Evolutionary conservation across 805 yeast species (phyloP), one percentile per base, ranked within the genome.

Genomic region (Wickerhamiella kurtzmanii): DNA sequence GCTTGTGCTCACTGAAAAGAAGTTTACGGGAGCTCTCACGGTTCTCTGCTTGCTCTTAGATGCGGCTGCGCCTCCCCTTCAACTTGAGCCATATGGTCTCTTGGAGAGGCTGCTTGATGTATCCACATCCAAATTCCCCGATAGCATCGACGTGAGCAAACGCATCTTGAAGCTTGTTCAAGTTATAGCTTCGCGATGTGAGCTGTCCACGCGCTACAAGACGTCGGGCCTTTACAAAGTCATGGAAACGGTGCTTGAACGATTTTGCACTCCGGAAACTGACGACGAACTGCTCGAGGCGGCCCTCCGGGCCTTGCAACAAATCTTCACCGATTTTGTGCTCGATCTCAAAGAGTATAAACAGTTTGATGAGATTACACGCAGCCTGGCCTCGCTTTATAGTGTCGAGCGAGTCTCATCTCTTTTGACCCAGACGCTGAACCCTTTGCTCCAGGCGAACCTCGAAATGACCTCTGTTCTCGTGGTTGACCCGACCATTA

Each of bases 381-480:
- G 41, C 41, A 5, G 18, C n/a, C 5, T 38, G 9, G 21, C 41
- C 13, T 17, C 21, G 8, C n/a, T 38, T 22, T 38, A 19, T 16
- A 20, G 18, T 11, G n/a, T 15, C 41, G 25, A 38, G 25, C 20
- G 41, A 4, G 32, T 11, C 9, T 6, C 11, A 6, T 25, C 22
- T 6, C 19, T 4, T 8, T 9, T 38, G n/a, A 21, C 25, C 8
- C 41, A 18, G 22, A 15, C 25, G 6, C 22, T 38, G 15, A 15
- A 9, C 20, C 25, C 41, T 15, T 35, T 45, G 28, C 28, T 45
- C 11, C 18, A 18, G 13, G 35, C 39, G 19, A 45, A 45, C 28
- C 42, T 45, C 22, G 47, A 45, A 40, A 42, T 45, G 43, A 22
- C 47, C 20, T 21, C 19, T 17, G 21, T 45, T 11, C 35, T 45